Evolutionary conservation across 768 basidiomycete genomes (phyloP).

Genomic region (Phylloporus rhodoxanthus): DNA sequence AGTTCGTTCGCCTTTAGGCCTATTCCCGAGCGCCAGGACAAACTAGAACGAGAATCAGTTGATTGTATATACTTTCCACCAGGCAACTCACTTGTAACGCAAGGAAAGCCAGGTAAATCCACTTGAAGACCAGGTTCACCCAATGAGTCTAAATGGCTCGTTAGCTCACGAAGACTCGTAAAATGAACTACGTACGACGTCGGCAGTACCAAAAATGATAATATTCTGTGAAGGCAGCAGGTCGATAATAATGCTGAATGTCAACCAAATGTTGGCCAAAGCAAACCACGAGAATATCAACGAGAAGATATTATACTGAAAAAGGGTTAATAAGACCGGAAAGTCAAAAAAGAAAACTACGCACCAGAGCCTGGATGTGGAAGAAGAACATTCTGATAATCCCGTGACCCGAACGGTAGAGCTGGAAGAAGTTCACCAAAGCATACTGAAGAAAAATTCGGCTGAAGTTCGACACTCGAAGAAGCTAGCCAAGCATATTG

Average conservation of each 20-base stretch:
- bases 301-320: constrained; percentile 77
- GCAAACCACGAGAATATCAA: constrained; percentile 93
- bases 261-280: constrained; percentile 87
- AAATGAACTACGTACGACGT: constrained; percentile 47
- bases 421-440: constrained; percentile 85
- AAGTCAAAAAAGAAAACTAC: constrained; percentile 24
- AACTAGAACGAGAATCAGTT: constrained; percentile 35
- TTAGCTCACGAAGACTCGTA: background rate
- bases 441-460: constrained; percentile 55
- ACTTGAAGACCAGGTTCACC: constrained; percentile 77
- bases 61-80: background rate
- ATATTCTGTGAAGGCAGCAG: constrained; percentile 55
- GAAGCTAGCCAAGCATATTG: background rate
- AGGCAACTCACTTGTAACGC: constrained; percentile 54
- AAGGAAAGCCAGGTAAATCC: constrained; percentile 83
- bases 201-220: constrained; percentile 65
- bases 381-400: constrained; percentile 95
- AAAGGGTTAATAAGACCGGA: background rate
- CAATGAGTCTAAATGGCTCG: constrained; percentile 59
- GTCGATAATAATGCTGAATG: constrained; percentile 94
- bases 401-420: constrained; percentile 84
- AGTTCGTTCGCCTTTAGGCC: constrained; percentile 82
- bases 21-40: constrained; percentile 67
- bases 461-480: background rate
- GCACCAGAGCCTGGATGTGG: constrained; percentile 84